These are phyloP conservation scores for Colletotrichum salicis DNA, from an alignment of 2,329 filamentous ascomycete genomes.

Conservation along the genomic window DNA sequence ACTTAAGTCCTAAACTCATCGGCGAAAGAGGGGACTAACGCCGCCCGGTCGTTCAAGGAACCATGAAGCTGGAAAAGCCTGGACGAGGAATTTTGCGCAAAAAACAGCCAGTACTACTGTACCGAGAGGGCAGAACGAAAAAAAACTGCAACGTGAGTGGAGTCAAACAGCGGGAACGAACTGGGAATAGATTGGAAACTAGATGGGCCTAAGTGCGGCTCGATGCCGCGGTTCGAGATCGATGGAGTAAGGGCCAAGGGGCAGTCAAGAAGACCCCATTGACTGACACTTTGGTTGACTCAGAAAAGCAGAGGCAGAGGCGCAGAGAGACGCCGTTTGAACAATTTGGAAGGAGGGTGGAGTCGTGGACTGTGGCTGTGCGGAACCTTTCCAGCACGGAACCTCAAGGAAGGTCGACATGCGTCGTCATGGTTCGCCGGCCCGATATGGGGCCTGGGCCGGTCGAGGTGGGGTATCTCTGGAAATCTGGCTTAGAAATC, in stretches of 20 bases:
- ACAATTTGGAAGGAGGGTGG: not conserved
- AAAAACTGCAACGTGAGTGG: slow-evolving; percentile 25
- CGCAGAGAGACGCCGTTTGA: not conserved
- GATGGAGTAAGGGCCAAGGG: not conserved
- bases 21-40: slow-evolving; percentile 32
- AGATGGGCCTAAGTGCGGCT: slow-evolving; percentile 28
- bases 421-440: slow-evolving; percentile 21
- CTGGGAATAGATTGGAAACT: slow-evolving; percentile 12
- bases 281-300: not conserved
- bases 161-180: slow-evolving; percentile 29
- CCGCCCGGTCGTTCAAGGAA: slow-evolving; percentile 26
- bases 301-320: no score
- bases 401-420: slow-evolving; percentile 16
- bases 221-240: slow-evolving; percentile 26
- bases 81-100: slow-evolving; percentile 14
- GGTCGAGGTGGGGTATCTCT: slow-evolving; percentile 11
- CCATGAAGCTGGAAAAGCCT: slow-evolving; percentile 13
- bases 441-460: not conserved
- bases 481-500: slow-evolving; percentile 30
- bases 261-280: not conserved
- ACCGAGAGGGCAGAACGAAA: not conserved
- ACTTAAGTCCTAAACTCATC: slow-evolving; percentile 32
- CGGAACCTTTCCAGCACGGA: slow-evolving; percentile 28
- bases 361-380: not conserved
- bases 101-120: not conserved